Percentiles rank a stretch among this genome's conserved stretches.
Conservation (phyloP, 169 alveolate species). For the Miamiensis avidus region DNA sequence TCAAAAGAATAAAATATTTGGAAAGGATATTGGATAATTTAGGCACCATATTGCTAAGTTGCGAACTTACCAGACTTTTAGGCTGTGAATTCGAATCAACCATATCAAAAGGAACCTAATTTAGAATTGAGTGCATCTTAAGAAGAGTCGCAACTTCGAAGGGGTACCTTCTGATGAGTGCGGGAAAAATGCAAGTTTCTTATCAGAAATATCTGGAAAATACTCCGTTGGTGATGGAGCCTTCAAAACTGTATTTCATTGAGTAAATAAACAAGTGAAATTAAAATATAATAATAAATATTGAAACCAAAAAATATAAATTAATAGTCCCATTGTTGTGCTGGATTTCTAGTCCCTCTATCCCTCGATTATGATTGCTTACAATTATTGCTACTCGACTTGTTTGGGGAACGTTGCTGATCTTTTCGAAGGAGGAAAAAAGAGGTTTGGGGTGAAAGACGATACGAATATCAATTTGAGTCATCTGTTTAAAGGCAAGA, state of each 20-base stretch:
- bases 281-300: neutral
- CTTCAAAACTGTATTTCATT: constrained; percentile 37
- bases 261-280: constrained; percentile 18
- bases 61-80: constrained; percentile 72
- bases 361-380: constrained; percentile 81
- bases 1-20: constrained; percentile 28
- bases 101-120: constrained; percentile 76
- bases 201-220: constrained; percentile 67
- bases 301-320: constrained; percentile 45
- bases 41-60: constrained; percentile 62
- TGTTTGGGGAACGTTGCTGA: constrained; percentile 75
- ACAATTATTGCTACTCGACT: constrained; percentile 81
- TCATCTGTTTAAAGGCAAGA: constrained; percentile 36
- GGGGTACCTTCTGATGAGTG: constrained; percentile 64
- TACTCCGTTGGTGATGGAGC: constrained; percentile 83
- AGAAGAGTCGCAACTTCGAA: constrained; percentile 63
- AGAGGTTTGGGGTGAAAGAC: constrained; percentile 72
- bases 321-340: constrained; percentile 71
- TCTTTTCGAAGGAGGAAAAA: constrained; percentile 36
- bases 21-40: constrained; percentile 56
- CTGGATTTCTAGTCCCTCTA: constrained; percentile 81
- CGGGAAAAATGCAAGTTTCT: constrained; percentile 63
- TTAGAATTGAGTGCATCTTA: constrained; percentile 77
- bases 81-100: constrained; percentile 80
- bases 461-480: constrained; percentile 56